Evolutionary conservation across 768 basidiomycete genomes (phyloP), one percentile per base, ranked within the genome.

Genomic region (Termitomyces titanicus): DNA sequence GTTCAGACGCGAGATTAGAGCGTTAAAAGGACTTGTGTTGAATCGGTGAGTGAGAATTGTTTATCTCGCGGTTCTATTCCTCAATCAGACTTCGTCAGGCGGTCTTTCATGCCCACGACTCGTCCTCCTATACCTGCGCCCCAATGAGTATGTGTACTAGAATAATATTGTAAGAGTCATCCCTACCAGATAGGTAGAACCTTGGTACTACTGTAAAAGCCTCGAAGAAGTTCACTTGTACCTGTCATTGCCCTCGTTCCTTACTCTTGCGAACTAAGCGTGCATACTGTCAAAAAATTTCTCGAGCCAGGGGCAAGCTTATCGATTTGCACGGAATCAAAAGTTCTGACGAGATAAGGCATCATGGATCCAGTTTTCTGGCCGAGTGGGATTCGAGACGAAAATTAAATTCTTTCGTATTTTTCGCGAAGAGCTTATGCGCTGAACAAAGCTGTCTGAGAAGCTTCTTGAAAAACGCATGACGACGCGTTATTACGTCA

Each of bases 11-110:
- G 90, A 92, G 64, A 86, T 92, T 43, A 76, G 87, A 53, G 85
- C 87, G 12, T 69, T 92, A 63, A 92, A 92, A 63, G 89, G 89
- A 9, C 77, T 92, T 20, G 88, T 88, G 45, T 72, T 92, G 42
- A 92, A 89, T 66, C 74, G 90, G 84, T 83, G 63, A 60, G 77
- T 74, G 45, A 61, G 44, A 45, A 0, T 37, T 22, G n/a, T 37
- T 27, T 1, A 18, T 27, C 13, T 27, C n/a, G n/a, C n/a, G 35
- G n/a, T 25, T 8, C 25, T 18, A 9, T n/a, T 17, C n/a, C 48
- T 49, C 24, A 49, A 33, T 24, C 20, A 33, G 8, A 46, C 37
- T 40, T 51, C 46, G 33, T 27, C 47, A 78, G 77, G 44, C 72
- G 75, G 24, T 74, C 75, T 6, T 76, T 78, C 52, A 69, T 78